phyloP scores from a whole-genome alignment of 805 yeast genomes.

The Candida easanensis region DNA sequence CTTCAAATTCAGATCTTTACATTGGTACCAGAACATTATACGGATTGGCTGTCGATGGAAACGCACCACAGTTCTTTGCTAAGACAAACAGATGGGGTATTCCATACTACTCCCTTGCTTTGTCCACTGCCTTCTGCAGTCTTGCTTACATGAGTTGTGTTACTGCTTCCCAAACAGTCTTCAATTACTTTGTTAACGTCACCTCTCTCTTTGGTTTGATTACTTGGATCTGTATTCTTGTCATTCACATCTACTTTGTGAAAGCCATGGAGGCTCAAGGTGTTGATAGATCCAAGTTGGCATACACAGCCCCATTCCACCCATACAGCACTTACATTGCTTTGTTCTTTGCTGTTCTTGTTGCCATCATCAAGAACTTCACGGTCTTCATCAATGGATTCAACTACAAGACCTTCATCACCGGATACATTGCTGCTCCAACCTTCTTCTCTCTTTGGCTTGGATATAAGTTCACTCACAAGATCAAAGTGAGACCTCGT shows the following conservation, averaged over 20 bases:
- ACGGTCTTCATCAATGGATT: no score
- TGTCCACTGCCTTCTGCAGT: no score
- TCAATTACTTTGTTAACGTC: no score
- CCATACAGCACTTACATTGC: no score
- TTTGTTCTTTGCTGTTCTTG: conserved; percentile 68
- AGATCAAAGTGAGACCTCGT: no score
- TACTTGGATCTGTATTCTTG: conserved; percentile 61
- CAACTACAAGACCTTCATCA: no score
- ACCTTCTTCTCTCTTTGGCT: conserved; percentile 68
- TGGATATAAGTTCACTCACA: no score
- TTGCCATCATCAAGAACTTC: conserved; percentile 55
- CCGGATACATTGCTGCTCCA: conserved; percentile 52
- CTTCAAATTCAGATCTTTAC: conserved; percentile 70
- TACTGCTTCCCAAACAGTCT: conserved; percentile 52
- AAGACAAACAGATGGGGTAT: conserved; percentile 68
- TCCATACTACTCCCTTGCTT: conserved; percentile 56
- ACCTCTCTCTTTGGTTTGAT: conserved; percentile 66
- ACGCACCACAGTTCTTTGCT: conserved; percentile 54
- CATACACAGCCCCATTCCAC: conserved; percentile 63
- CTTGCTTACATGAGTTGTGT: conserved; percentile 59
- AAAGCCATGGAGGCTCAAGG: conserved; percentile 63
- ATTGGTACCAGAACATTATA: conserved; percentile 66
- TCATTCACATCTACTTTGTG: conserved; percentile 63
- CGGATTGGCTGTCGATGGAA: conserved; percentile 61
- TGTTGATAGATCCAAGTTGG: conserved; percentile 57